Evolutionary conservation across 2,329 filamentous ascomycete genomes (phyloP), one percentile per base, ranked within the genome.

Genomic region (Aspergillus tamarii): DNA sequence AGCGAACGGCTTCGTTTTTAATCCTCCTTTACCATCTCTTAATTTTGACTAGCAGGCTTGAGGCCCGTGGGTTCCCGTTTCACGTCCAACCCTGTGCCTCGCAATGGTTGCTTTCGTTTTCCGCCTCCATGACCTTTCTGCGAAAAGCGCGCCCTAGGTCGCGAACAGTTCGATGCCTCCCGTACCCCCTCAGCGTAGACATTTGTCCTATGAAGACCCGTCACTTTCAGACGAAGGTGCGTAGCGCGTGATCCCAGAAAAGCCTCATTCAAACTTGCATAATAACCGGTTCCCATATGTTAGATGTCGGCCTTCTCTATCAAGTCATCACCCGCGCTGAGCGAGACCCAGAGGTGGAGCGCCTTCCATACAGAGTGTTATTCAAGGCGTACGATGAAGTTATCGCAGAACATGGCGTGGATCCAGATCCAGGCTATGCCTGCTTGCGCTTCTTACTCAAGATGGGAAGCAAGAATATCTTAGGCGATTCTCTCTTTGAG

Each of bases 331-430:
- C 84, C 65, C 84, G 85, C 70, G 93, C 92, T 50, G 88, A 94
- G 78, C 81, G 86, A 46, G 84, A 91, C 34, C 83, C 87, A 1
- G 85, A 89, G 62, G 84, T 84, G 56, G 86, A 90, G 70, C 85
- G 86, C 61, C 83, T 91, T 26, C 89, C 91, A 4, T 92, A 90
- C 63, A 88, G 89, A 73, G 92, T 92, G 11, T 85, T 97, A 21
- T 96, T 96, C 78, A 84, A 85, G 59, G 92, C 92, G 34, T 96
- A 96, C 74, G 90, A 95, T 73, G 84, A 87, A 61, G 84, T 94
- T 48, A 85, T 96, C n/a, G 87, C 86, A 6, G 83, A 88, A 67
- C 83, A 91, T 80, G 90, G 88, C 60, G 82, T 92, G 67, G 85
- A 92, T 64, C 84, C 88, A n/a, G 88, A 91, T 70, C 84, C 90